Evolutionary conservation across 164 flowering plant genomes (phyloP), one percentile per base, ranked within the genome.

Genomic region (Vitis riparia): DNA sequence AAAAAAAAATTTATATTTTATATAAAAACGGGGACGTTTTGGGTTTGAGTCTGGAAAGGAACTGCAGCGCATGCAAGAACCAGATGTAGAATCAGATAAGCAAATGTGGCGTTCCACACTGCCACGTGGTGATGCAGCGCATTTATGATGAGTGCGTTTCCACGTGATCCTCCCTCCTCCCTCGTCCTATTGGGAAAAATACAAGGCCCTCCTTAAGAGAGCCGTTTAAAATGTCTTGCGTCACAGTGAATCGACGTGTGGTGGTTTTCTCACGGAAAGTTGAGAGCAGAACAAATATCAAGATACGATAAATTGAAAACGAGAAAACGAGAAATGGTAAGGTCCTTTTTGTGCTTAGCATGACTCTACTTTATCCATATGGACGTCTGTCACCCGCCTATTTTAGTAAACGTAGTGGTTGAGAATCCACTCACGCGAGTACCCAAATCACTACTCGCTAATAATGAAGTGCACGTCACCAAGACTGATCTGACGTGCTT

Each of bases 171-270:
- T 23, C 30, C 2, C 44, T 53, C 14, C n/a, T 32, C 47, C n/a
- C 9, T 16, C 19, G 9, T 6, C 27, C 29, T 37, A 5, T 37
- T 37, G 7, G 44, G 6, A 47, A 47, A 47, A 68, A 47, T 68
- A 68, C 71, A 69, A 51, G 59, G 27, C n/a, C n/a, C 37, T 16
- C 7, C 50, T 62, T 58, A 62, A 67, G 55, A 60, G 62, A 67
- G 55, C 67, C 67, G 71, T 73, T 73, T 67, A 67, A 62, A 67
- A 59, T 72, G 65, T 61, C 70, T 37, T 52, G 70, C 66, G 75
- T 72, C 75, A 72, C 61, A 9, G n/a, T 5, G 62, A 66, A 52
- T 60, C 52, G 62, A 72, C 75, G 17, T 51, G 68, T 48, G 62
- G 10, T 29, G 13, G 16, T 51, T 47, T 23, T 32, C 9, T 23